These are phyloP conservation scores for Neopestalotiopsis clavispora DNA, from an alignment of 2,329 filamentous ascomycete genomes.

Conservation along the genomic window DNA sequence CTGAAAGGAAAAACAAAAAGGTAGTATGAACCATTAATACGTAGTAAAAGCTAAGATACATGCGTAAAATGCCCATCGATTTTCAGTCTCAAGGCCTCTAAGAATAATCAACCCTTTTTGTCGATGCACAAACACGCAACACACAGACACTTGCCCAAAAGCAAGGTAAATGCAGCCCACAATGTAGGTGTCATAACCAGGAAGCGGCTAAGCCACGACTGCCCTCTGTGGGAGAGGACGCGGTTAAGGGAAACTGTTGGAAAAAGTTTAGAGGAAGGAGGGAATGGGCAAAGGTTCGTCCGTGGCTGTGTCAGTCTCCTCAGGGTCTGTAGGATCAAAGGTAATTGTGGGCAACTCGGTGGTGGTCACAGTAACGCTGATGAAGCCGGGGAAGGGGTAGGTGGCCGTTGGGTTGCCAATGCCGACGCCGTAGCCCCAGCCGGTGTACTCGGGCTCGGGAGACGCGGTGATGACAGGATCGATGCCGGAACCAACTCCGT, in stretches of 20 bases:
- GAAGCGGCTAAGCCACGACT: background rate
- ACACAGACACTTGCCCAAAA: background rate
- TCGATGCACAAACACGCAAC: background rate
- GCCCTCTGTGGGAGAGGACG: too few relatives aligned
- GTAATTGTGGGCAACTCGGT: background rate
- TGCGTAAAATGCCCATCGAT: background rate
- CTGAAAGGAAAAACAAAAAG: background rate
- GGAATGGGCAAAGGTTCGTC: background rate
- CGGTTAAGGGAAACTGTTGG: too few relatives aligned
- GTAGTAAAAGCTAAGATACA: background rate
- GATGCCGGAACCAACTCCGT: background rate
- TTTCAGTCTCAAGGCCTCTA: background rate
- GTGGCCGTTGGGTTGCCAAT: background rate
- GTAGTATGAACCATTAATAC: slow-evolving; percentile 4
- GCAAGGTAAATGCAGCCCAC: background rate
- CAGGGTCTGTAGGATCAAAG: background rate
- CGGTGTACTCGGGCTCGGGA: background rate
- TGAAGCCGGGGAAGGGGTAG: background rate
- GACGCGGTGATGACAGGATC: background rate
- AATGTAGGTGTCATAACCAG: background rate
- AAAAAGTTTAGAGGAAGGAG: background rate
- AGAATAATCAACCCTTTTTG: background rate
- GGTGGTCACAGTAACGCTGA: background rate
- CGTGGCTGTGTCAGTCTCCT: background rate
- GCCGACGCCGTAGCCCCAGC: background rate